Evolutionary conservation across 2,329 filamentous ascomycete genomes (phyloP).

Genomic region (Acephala macrosclerotiorum): DNA sequence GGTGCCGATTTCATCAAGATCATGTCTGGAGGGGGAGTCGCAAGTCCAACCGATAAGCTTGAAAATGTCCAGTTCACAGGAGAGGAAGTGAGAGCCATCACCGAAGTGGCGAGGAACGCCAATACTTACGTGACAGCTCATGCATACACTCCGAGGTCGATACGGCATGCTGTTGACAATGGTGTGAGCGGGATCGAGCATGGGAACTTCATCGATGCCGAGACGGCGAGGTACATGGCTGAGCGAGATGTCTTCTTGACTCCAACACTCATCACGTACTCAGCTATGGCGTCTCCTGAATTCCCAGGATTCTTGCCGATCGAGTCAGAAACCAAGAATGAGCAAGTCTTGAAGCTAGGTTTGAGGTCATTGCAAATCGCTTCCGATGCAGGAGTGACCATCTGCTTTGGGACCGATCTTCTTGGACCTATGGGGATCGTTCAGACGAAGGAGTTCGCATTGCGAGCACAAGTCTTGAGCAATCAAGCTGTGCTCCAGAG

Average conservation of each 20-base stretch:
- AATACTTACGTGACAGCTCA: constrained; percentile 64
- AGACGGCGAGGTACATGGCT: constrained; percentile 59
- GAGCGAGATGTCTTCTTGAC: constrained; percentile 57
- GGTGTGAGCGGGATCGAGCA: constrained; percentile 65
- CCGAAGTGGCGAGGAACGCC: constrained; percentile 54
- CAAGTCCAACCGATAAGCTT: constrained; percentile 60
- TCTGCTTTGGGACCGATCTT: constrained; percentile 64
- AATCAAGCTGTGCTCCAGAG: constrained; percentile 54
- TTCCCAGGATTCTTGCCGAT: constrained; percentile 53
- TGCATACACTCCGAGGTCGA: constrained; percentile 61
- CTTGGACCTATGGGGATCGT: constrained; percentile 56
- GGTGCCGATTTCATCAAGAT: constrained; percentile 70
- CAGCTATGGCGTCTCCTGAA: constrained; percentile 54
- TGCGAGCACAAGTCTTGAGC: constrained; percentile 52
- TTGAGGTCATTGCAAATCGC: constrained; percentile 56
- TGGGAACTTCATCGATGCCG: constrained; percentile 68
- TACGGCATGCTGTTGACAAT: constrained; percentile 61
- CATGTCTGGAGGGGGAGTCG: constrained; percentile 65
- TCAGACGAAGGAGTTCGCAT: constrained; percentile 57
- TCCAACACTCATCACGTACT: constrained; percentile 61
- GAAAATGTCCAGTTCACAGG: constrained; percentile 62
- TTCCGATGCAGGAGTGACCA: constrained; percentile 58
- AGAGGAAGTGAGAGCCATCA: constrained; percentile 62
- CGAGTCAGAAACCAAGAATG: constrained; percentile 57
- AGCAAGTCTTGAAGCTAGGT: constrained; percentile 55